Evolutionary conservation across 495 filamentous ascomycete species (phyloP).

Genomic region (Talaromyces adpressus): DNA sequence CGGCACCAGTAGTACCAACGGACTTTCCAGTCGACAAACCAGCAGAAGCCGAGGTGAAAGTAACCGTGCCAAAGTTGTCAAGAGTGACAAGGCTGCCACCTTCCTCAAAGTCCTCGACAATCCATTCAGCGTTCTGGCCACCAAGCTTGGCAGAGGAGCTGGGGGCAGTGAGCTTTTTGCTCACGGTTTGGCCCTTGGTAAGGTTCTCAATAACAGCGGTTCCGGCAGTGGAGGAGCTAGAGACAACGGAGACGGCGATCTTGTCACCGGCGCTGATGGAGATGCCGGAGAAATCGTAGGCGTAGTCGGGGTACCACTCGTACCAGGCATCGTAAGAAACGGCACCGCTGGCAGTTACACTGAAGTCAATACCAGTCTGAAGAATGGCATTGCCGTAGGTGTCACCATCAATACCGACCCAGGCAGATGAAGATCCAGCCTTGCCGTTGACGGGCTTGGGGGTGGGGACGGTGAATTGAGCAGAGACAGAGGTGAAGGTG

Average conservation of each 20-base stretch:
- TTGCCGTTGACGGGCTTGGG: conserved; percentile 37
- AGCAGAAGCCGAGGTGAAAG: conserved; percentile 39
- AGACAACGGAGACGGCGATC: conserved; percentile 45
- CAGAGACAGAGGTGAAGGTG: conserved; percentile 45
- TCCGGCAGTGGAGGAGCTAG: conserved; percentile 39
- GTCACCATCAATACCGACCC: conserved; percentile 58
- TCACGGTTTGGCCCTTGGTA: conserved; percentile 46
- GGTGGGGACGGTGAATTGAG: conserved; percentile 47
- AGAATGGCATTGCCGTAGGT: conserved; percentile 51
- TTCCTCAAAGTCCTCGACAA: conserved; percentile 54
- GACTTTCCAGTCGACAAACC: conserved; percentile 13
- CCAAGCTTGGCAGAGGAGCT: conserved; percentile 27
- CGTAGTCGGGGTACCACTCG: conserved; percentile 56
- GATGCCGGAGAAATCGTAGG: conserved; percentile 48
- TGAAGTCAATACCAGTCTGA: conserved; percentile 56
- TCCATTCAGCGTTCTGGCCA: conserved; percentile 55
- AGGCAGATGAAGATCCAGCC: conserved; percentile 41
- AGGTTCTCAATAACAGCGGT: conserved; percentile 49
- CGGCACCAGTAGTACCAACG: conserved; percentile 31
- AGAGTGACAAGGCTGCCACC: conserved; percentile 41
- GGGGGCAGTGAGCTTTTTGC: conserved; percentile 41
- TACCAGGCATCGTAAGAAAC: conserved; percentile 53
- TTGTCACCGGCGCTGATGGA: conserved; percentile 46
- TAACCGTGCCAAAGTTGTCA: conserved; percentile 46
- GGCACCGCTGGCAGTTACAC: conserved; percentile 25